Evolutionary conservation across 208 protist genomes (phyloP), one percentile per base, ranked within the genome.

Genomic region (Crithidia expoeki): DNA sequence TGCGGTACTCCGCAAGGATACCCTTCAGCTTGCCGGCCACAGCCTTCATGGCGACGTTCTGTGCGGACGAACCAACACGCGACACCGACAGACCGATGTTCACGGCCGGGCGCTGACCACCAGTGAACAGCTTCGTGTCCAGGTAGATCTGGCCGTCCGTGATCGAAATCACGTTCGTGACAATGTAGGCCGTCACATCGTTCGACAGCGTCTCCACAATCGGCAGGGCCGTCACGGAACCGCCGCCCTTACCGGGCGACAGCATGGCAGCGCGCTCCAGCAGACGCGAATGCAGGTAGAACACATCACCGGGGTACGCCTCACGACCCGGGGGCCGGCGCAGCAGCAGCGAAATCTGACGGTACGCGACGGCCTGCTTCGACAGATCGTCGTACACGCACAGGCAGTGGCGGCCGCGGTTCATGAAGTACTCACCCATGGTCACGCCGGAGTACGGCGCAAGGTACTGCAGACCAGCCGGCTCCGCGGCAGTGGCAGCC

Each of bases 61-160:
- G 95, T 16, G 95, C 95, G 33, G 93, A 94, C 25, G 95, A 97
- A 50, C 94, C 95, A 55, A 98, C 95, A 86, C 95, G 93, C 27
- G 93, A 97, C 73, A 98, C 95, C 34, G 95, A 98, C 36, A 98
- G 87, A 89, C 93, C 95, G 75, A 98, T 96, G 80, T 96, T 97
- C 73, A 98, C 94, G 64, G 95, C 95, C 21, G 95, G 95, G 25
- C 95, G 88, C 78, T 97, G 90, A n/a, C 95, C 95, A 65, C 89
- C 87, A 72, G 92, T 96, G 81, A 97, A 98, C 40, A 98, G 89
- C 76, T 97, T 96, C 53, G 89, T 85, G 74, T 97, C 93, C 21
- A 98, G 84, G 81, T 97, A 98, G 62, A 98, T 98, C 82, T 97
- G 95, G n/a, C 95, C 95, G 75, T 98, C 95, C 23, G 95, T 98